Evolutionary conservation across 1,284 basidiomycete genomes (phyloP), one percentile per base, ranked within the genome.

Genomic region (Neolentinus lepideus): DNA sequence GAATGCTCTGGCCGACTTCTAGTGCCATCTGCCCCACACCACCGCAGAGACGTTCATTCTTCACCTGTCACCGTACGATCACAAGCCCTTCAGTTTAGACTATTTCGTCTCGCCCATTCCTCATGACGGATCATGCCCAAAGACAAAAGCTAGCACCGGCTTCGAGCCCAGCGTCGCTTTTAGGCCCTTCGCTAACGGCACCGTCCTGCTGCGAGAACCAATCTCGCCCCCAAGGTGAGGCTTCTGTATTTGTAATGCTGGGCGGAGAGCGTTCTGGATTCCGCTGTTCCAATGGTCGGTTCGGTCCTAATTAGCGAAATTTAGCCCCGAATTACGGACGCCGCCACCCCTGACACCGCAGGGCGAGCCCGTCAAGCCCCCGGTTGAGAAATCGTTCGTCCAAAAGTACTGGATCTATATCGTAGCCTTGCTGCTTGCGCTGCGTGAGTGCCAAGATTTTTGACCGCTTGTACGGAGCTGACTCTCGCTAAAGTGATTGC

Each of bases 391-490:
- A 71, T 74, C 81, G 9, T 92, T 94, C 69, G 58, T 94, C 35
- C 87, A 92, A 66, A 94, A 94, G 69, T 94, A 94, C 70, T 94
- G 92, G 90, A 73, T 94, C 69, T 92, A 92, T 63, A 81, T 92
- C 52, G 73, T 78, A 29, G 76, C 82, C 2, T 69, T 79, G 27
- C 69, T 92, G 16, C 70, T 86, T 33, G 76, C 79, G 27, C 64
- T 87, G 33, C 57, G 88, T 88, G 62, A 67, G 84, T 78, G 22
- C 45, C 38, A 4, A 31, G 12, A 33, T 6, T 33, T 26, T 6
- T 52, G 51, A 52, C 4, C 6, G n/a, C 26, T 51, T 51, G 26
- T 33, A 16, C n/a, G 6, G 12, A 29, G 8, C 47, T 50, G 47
- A 50, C 27, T 50, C 16, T 50, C 6, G 47, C 24, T n/a, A n/a